Conservation (phyloP, 2,329 filamentous ascomycete species). For the Pseudocercospora macadamiae region DNA sequence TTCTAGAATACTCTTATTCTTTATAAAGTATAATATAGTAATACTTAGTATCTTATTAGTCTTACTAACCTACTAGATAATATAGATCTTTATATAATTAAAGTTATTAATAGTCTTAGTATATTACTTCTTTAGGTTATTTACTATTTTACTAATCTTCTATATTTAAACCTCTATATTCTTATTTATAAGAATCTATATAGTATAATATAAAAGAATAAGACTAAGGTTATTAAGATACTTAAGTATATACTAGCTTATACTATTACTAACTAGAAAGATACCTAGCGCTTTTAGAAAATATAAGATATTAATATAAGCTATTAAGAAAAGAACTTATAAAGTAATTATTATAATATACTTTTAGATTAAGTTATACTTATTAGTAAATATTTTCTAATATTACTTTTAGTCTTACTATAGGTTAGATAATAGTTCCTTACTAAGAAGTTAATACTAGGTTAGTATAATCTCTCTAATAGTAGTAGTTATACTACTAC, state of each 20-base stretch:
- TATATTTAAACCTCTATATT: not conserved
- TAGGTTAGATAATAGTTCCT: not conserved
- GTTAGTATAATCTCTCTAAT: not conserved
- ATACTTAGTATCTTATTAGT: too few species aligned
- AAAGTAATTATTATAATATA: not conserved
- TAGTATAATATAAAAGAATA: not conserved
- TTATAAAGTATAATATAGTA: too few species aligned
- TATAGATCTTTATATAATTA: not conserved
- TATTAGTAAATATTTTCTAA: not conserved
- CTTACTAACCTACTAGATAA: not conserved
- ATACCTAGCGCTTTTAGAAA: not conserved
- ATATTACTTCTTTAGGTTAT: not conserved
- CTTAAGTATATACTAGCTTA: not conserved
- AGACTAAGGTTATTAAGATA: not conserved
- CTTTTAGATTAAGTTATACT: not conserved
- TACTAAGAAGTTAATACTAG: not conserved
- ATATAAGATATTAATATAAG: not conserved
- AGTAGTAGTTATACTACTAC: not conserved
- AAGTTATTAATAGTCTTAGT: not conserved
- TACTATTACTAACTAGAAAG: not conserved
- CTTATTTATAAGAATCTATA: not conserved
- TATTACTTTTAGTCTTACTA: not conserved
- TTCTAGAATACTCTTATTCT: not conserved
- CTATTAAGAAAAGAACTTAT: not conserved
- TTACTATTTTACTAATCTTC: not conserved